Evolutionary conservation across 1,284 basidiomycete species (phyloP).

Genomic region (Cryptococcus amylolentus): DNA sequence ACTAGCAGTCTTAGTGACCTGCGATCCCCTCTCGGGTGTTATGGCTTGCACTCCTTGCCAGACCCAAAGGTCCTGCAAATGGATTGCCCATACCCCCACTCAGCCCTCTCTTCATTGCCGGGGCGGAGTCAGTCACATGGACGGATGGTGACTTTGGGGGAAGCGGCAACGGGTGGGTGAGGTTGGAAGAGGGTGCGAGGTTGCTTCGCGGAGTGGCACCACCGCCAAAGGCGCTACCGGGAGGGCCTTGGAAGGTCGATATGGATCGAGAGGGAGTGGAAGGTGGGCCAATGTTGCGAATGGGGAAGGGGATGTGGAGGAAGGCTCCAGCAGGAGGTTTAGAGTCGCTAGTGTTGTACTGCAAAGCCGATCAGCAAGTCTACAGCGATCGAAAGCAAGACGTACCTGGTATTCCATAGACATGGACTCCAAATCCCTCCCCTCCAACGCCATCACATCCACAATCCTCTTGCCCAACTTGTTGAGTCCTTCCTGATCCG

Average conservation of each 20-base stretch:
- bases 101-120: not conserved
- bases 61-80: not conserved
- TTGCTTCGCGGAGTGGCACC: not conserved
- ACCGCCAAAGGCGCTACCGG: not conserved
- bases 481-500: constrained; percentile 74
- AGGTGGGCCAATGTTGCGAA: constrained; percentile 2
- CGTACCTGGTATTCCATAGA: constrained; percentile 82
- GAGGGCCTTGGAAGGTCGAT: constrained; percentile 3
- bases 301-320: constrained; percentile 27
- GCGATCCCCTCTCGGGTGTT: not conserved
- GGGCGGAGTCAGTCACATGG: not conserved
- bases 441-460: constrained; percentile 58
- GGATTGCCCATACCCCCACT: not conserved
- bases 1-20: not conserved
- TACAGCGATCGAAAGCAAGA: not conserved
- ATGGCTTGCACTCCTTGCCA: not conserved
- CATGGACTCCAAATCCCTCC: constrained; percentile 65
- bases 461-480: constrained; percentile 74
- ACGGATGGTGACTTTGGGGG: not conserved
- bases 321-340: constrained; percentile 23
- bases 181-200: not conserved
- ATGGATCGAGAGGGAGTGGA: not conserved
- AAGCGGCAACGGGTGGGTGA: not conserved
- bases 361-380: not conserved
- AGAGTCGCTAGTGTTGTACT: constrained; percentile 26